Percentiles rank a stretch among this genome's conserved stretches.
phyloP scores from a whole-genome alignment of 139 green algal species.

The Asterochloris erici region DNA sequence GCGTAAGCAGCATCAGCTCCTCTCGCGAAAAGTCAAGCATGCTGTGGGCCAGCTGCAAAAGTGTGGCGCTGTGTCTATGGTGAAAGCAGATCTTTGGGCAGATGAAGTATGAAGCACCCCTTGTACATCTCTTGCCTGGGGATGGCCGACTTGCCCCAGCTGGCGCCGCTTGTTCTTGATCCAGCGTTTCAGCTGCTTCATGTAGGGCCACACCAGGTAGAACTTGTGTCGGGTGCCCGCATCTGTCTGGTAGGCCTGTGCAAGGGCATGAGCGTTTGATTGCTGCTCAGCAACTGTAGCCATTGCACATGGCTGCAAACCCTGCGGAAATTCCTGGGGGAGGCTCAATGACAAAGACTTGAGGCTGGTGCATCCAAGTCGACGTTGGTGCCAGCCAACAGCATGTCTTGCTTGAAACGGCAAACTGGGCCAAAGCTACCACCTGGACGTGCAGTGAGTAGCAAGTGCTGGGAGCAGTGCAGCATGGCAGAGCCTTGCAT shows the following conservation, averaged over 20 bases:
- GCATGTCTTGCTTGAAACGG: background rate
- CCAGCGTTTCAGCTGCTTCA: slow-evolving; percentile 56
- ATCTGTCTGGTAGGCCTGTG: slow-evolving; percentile 57
- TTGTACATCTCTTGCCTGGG: background rate
- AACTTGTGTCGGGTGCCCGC: slow-evolving; percentile 71
- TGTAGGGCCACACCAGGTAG: slow-evolving; percentile 74
- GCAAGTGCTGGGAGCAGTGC: background rate
- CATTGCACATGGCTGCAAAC: background rate
- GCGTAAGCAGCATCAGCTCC: too few species aligned
- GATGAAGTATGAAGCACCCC: background rate
- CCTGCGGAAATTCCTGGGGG: background rate
- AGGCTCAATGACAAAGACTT: background rate
- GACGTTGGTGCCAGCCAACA: background rate
- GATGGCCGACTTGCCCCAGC: background rate
- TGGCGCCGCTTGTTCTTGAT: slow-evolving; percentile 34
- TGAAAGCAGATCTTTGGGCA: background rate
- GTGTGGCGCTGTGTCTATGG: too few species aligned
- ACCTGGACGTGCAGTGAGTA: background rate
- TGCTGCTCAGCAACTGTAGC: background rate
- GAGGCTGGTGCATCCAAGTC: background rate
- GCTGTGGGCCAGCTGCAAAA: too few species aligned
- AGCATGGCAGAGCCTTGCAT: background rate
- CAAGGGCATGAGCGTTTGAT: background rate
- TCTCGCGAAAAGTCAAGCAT: too few species aligned
- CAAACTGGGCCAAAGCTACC: background rate